Percentiles rank a stretch among this genome's conserved stretches.
These are phyloP conservation scores for Cercospora brassicicola DNA, from an alignment of 2,329 filamentous ascomycete genomes.

Conservation along the genomic window DNA sequence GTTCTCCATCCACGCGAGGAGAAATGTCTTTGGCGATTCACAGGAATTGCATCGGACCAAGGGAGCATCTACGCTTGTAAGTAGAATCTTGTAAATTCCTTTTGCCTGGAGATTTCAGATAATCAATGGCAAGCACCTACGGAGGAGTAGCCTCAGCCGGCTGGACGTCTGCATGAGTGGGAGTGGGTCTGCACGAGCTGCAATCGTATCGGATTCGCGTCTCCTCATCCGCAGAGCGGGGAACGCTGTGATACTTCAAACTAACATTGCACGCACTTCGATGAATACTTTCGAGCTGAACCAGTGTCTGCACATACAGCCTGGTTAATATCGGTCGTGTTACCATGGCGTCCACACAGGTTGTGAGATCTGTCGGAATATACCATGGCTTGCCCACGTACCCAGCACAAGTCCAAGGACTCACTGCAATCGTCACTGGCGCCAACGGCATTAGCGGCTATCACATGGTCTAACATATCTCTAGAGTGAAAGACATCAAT, in stretches of 20 bases:
- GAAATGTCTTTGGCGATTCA: neutral
- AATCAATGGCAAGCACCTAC: neutral
- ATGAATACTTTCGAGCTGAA: neutral
- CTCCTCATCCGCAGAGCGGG: neutral
- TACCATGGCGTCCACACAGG: neutral
- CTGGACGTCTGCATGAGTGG: neutral
- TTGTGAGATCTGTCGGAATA: conserved; percentile 39
- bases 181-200: neutral
- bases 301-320: neutral
- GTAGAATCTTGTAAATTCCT: neutral
- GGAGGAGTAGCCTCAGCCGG: neutral
- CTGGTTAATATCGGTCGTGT: neutral
- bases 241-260: neutral
- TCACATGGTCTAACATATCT: conserved; percentile 30
- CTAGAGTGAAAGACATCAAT: neutral
- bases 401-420: conserved; percentile 33
- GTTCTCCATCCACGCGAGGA: neutral
- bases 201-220: conserved; percentile 2
- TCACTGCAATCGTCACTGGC: conserved; percentile 54
- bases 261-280: neutral
- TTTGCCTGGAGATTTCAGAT: neutral
- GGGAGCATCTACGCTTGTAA: neutral
- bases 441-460: conserved; percentile 55
- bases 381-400: conserved; percentile 52
- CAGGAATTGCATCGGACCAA: neutral